These are phyloP conservation scores for Posidonia oceanica DNA, from an alignment of 116 monocot genomes.

Conservation along the genomic window DNA sequence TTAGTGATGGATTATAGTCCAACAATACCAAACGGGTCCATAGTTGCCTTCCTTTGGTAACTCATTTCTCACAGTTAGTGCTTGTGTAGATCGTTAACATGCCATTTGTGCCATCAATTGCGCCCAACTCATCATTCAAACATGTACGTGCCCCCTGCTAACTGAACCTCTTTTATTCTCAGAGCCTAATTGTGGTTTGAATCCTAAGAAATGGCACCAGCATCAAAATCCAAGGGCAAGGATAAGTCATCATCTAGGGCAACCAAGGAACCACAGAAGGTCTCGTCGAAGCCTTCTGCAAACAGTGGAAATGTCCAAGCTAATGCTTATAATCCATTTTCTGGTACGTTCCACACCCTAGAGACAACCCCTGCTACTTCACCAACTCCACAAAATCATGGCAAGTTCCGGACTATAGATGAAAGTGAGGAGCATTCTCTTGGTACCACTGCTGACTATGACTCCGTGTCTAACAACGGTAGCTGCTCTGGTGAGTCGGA, in stretches of 20 bases:
- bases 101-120: too few relatives aligned
- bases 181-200: too few relatives aligned
- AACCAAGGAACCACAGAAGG: conserved; percentile 5
- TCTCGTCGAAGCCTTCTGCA: conserved; percentile 15
- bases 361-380: conserved; percentile 13
- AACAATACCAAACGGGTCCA: too few relatives aligned
- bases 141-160: too few relatives aligned
- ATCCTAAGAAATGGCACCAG: conserved; percentile 31
- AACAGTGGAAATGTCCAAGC: conserved; percentile 4
- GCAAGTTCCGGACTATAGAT: conserved; percentile 23
- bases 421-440: conserved; percentile 43
- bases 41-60: too few relatives aligned
- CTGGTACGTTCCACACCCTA: conserved; percentile 32
- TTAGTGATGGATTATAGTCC: too few relatives aligned
- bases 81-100: too few relatives aligned
- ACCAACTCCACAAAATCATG: conserved; percentile 16
- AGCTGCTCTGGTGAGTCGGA: conserved; percentile 77
- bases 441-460: conserved; percentile 33
- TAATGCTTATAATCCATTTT: conserved; percentile 34
- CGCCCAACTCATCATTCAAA: too few relatives aligned
- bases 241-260: conserved; percentile 27
- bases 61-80: too few relatives aligned
- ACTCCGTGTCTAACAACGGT: conserved; percentile 56
- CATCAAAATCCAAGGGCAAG: conserved; percentile 45
- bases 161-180: too few relatives aligned